A percentile compares a stretch with the other conserved stretches of the same genome.
phyloP scores from a whole-genome alignment of 306 rosid genomes.

The Sphenostylis stenocarpa region DNA sequence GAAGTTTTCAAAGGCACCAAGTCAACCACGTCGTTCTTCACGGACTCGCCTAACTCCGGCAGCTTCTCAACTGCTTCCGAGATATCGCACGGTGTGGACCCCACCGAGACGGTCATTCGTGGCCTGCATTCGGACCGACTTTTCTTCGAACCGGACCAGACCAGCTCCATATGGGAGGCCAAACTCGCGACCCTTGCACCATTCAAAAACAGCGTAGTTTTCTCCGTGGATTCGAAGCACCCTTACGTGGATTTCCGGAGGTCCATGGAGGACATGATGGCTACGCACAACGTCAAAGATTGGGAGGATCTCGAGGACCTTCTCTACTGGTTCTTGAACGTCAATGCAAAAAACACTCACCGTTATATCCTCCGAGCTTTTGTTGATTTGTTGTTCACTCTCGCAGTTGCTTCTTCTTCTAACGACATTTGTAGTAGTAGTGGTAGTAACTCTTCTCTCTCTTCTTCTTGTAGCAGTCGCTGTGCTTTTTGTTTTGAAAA shows the following conservation, averaged over 20 bases:
- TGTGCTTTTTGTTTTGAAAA: constrained; percentile 42
- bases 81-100: constrained; percentile 38
- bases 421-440: too few species aligned
- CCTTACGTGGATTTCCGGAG: constrained; percentile 68
- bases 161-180: constrained; percentile 51
- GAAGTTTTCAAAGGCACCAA: constrained; percentile 45
- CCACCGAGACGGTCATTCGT: constrained; percentile 51
- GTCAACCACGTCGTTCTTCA: constrained; percentile 41
- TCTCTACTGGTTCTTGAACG: constrained; percentile 61
- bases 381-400: constrained; percentile 62
- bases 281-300: constrained; percentile 54
- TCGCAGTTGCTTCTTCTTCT: neutral
- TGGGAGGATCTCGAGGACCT: constrained; percentile 80
- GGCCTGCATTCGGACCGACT: constrained; percentile 66
- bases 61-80: constrained; percentile 45
- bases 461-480: constrained; percentile 43
- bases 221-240: constrained; percentile 58
- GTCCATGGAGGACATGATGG: constrained; percentile 89
- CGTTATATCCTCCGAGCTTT: constrained; percentile 62
- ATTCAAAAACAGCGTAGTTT: constrained; percentile 49
- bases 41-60: constrained; percentile 28
- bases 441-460: constrained; percentile 2
- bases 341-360: constrained; percentile 52
- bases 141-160: constrained; percentile 59
- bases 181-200: neutral